These are phyloP conservation scores for Hortiboletus flavorubellus DNA, from an alignment of 768 basidiomycete genomes.

Conservation along the genomic window DNA sequence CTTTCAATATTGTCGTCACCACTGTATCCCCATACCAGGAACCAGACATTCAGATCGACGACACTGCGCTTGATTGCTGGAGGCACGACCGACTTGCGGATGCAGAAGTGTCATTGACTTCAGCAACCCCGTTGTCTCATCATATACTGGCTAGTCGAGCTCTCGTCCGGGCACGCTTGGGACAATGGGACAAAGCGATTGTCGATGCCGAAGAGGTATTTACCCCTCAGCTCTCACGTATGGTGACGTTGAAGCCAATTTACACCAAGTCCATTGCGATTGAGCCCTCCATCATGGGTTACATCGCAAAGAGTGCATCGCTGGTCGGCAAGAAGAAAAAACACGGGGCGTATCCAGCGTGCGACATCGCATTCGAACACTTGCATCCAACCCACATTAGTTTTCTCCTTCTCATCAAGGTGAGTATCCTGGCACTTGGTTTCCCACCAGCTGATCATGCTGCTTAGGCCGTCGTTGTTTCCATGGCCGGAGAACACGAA, in stretches of 20 bases:
- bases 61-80: neutral
- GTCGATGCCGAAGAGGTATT: neutral
- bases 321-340: neutral
- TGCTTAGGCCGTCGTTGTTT: neutral
- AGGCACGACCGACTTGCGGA: neutral
- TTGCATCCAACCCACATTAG: neutral
- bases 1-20: neutral
- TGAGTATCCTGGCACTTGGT: neutral
- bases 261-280: neutral
- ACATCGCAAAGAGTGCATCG: neutral
- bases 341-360: neutral
- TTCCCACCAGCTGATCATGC: neutral
- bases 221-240: too few species aligned
- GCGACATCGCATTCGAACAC: conserved; percentile 1
- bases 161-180: neutral
- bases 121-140: neutral
- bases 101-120: neutral
- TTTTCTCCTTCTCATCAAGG: conserved; percentile 5
- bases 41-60: neutral
- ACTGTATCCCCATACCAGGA: neutral
- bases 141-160: neutral
- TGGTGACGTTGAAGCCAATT: neutral
- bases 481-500: neutral
- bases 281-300: neutral
- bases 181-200: neutral